phyloP scores from a whole-genome alignment of 371 early-diverging fungal species.

The Nematocida sp. region DNA sequence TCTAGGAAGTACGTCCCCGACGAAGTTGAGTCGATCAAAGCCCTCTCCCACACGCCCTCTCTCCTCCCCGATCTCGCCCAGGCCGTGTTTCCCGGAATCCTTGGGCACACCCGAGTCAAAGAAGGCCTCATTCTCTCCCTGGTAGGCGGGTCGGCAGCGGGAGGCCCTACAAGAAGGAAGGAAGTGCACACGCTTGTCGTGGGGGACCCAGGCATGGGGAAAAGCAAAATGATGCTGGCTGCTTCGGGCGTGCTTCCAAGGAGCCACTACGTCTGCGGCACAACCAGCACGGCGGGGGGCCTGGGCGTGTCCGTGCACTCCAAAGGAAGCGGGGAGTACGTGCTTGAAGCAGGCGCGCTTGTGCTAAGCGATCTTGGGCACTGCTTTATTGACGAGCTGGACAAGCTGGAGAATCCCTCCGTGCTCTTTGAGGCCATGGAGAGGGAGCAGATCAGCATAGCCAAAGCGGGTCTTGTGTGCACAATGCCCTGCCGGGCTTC shows the following conservation, averaged over 20 bases:
- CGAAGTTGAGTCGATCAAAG: constrained; percentile 48
- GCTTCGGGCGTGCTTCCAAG: constrained; percentile 67
- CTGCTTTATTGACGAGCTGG: constrained; percentile 70
- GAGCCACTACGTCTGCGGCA: constrained; percentile 68
- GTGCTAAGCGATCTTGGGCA: constrained; percentile 68
- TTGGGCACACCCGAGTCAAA: constrained; percentile 70
- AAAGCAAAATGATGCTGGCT: constrained; percentile 67
- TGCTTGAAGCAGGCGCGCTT: constrained; percentile 70
- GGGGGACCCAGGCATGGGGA: constrained; percentile 70
- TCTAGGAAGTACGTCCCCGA: neutral
- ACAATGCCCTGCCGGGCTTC: constrained; percentile 58
- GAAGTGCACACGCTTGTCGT: constrained; percentile 63
- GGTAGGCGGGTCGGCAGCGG: constrained; percentile 67
- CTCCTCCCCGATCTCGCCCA: constrained; percentile 66
- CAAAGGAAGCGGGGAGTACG: constrained; percentile 70
- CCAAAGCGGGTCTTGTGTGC: constrained; percentile 64
- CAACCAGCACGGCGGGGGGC: constrained; percentile 70
- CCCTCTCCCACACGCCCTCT: constrained; percentile 64
- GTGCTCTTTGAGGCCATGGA: constrained; percentile 63
- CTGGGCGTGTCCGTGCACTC: constrained; percentile 74
- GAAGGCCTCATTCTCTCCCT: constrained; percentile 69
- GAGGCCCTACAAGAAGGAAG: constrained; percentile 31
- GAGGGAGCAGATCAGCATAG: constrained; percentile 58
- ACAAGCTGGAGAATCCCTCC: constrained; percentile 66
- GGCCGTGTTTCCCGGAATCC: constrained; percentile 68